Evolutionary conservation across 768 basidiomycete species (phyloP), one percentile per base, ranked within the genome.

Genomic region (Terana coerulea): DNA sequence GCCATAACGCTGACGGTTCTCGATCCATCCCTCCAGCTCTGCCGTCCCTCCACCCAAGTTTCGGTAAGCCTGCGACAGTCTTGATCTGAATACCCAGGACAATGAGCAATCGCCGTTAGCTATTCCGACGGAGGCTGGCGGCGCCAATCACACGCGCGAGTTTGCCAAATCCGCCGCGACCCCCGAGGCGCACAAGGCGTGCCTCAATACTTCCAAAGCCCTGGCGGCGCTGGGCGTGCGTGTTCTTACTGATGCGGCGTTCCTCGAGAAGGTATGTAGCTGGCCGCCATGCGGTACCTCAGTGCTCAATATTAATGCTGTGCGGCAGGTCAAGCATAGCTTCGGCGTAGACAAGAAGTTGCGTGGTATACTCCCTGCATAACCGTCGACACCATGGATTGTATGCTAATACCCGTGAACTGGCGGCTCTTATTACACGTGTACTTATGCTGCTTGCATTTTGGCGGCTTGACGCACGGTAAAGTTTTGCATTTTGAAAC

Each of bases 101-200:
- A 1, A n/a, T 25, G 17, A 28, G 36, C 19, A 17, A 8, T 19
- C 21, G 26, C 21, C n/a, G 21, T 11, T 46, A 90, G 88, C 87
- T 9, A 92, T 92, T 35, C 91, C 90, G 3, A 90, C 86, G 0
- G 71, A 79, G 12, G 64, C 69, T 0, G 74, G 81, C 56, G 90
- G 88, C 12, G 86, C 87, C 7, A 91, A 91, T 60, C 91, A 93
- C 59, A 91, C 91, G 0, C 69, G 67, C 2, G 81, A 69, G 14
- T 93, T 93, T 62, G 68, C 79, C 17, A 67, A 77, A 19, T 70
- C 87, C 0, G 87, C 88, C 0, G 74, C 79, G 0, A 83, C 81
- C 0, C 64, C 71, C 3, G 71, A 68, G 30, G 80, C 90, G 0
- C 91, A 91, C 57, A 69, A 81, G 26, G 86, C 83, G 6, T 82